Percentiles rank a stretch among this genome's conserved stretches.
These are phyloP conservation scores for Boletellus ananas DNA, from an alignment of 768 basidiomycete genomes.

Conservation along the genomic window DNA sequence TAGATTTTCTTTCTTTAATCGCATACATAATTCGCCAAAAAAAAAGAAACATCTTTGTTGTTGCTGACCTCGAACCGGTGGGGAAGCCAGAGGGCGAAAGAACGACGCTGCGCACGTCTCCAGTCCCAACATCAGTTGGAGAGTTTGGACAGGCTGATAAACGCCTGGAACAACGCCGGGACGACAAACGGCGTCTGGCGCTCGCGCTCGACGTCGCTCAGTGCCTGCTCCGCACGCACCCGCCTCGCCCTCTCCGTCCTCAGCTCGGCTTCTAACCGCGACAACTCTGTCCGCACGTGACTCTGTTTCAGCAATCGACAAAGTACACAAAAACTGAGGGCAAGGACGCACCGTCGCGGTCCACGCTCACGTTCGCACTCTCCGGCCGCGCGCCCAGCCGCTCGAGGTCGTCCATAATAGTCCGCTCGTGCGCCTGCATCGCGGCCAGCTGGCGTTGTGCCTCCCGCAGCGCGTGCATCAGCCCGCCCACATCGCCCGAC, in stretches of 20 bases:
- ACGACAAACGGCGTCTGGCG: constrained; percentile 52
- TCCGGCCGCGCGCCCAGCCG: constrained; percentile 9
- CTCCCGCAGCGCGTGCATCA: constrained; percentile 29
- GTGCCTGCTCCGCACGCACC: constrained; percentile 40
- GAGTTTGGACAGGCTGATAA: constrained; percentile 45
- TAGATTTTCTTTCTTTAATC: no score
- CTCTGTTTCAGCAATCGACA: no score
- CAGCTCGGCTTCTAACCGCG: constrained; percentile 34
- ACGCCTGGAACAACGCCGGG: constrained; percentile 53
- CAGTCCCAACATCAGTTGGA: constrained; percentile 22
- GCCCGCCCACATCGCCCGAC: not conserved
- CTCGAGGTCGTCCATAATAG: constrained; percentile 21
- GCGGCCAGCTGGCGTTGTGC: constrained; percentile 23
- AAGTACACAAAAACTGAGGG: not conserved
- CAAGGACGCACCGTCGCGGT: constrained; percentile 15
- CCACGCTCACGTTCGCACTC: not conserved
- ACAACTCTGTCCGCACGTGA: constrained; percentile 7
- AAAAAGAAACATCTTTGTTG: no score
- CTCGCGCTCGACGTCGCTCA: constrained; percentile 49
- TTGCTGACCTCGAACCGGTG: no score
- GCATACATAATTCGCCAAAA: no score
- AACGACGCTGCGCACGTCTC: no score
- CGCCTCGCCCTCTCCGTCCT: constrained; percentile 35
- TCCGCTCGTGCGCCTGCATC: constrained; percentile 23
- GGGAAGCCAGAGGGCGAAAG: no score